These are phyloP conservation scores for Ophiostoma fasciatum DNA, from an alignment of 2,329 filamentous ascomycete species.

Conservation along the genomic window DNA sequence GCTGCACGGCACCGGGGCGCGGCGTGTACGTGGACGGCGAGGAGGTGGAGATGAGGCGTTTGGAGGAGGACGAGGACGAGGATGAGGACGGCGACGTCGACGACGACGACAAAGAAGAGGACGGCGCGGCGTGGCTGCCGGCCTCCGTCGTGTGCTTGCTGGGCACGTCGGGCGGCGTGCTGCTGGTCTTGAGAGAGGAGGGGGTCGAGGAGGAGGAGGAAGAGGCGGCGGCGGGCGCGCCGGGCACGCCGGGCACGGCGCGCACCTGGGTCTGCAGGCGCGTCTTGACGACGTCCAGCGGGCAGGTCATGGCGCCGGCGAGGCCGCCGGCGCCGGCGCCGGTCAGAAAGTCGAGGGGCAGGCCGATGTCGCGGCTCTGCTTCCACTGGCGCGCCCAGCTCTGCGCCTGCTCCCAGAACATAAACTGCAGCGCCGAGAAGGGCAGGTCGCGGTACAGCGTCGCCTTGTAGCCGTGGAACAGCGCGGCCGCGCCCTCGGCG, in stretches of 20 bases:
- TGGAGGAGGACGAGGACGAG: too few relatives aligned
- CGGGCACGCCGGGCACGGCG: slow-evolving; percentile 17
- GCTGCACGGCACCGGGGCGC: slow-evolving; percentile 59
- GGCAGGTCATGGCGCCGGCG: slow-evolving; percentile 87
- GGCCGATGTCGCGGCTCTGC: slow-evolving; percentile 68
- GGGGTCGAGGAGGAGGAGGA: slow-evolving; percentile 2
- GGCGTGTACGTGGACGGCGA: slow-evolving; percentile 74
- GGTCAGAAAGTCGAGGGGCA: slow-evolving; percentile 73
- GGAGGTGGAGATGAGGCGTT: slow-evolving; percentile 72
- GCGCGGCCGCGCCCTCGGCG: slow-evolving; percentile 65
- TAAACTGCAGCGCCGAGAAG: slow-evolving; percentile 92
- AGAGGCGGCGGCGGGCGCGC: neutral
- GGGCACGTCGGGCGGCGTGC: slow-evolving; percentile 4
- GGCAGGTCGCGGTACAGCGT: slow-evolving; percentile 89
- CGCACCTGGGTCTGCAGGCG: slow-evolving; percentile 82
- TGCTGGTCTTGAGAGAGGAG: slow-evolving; percentile 5
- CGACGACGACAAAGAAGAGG: too few relatives aligned
- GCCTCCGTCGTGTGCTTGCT: slow-evolving; percentile 12
- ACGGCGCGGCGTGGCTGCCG: slow-evolving; percentile 9
- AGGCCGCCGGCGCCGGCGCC: slow-evolving; percentile 82
- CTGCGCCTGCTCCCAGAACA: slow-evolving; percentile 94
- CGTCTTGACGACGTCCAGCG: slow-evolving; percentile 95
- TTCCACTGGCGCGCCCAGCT: slow-evolving; percentile 66
- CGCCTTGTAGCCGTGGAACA: slow-evolving; percentile 96
- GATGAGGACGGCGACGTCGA: too few relatives aligned